Evolutionary conservation across 2,329 filamentous ascomycete genomes (phyloP), one percentile per base, ranked within the genome.

Genomic region (Exophiala oligosperma): DNA sequence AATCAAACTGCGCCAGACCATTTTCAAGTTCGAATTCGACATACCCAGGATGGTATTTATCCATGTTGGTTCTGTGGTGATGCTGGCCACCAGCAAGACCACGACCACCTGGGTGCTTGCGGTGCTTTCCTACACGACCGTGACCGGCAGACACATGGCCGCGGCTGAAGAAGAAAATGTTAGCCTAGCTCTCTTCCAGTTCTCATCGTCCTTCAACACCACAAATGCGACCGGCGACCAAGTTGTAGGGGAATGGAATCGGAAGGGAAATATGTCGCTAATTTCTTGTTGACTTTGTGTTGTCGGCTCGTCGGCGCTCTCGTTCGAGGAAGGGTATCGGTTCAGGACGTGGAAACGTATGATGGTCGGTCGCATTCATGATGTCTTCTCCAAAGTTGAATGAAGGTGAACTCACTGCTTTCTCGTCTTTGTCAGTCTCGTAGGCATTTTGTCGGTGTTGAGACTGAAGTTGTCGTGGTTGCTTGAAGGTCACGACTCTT

Each of bases 51-150:
- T 96, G 91, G 88, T 93, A 92, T 82, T 93, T 92, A 79, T 91
- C 88, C 73, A 92, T 82, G 83, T 95, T 96, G 75, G 91, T 96
- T 70, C 91, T 82, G 87, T 95, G 91, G 84, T 99, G 94, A 85
- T 99, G 94, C 84, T 97, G 91, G 86, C 92, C 93, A 95, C 94
- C 93, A 78, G 94, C 94, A 82, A 90, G 90, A 87, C 86, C 85
- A 76, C 85, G 85, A 84, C 84, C 86, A 85, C 86, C 85, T 74
- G 86, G 86, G 73, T 87, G 84, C 88, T 99, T 97, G 77, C 94
- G 85, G 89, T 97, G 92, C 90, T 97, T 97, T 79, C 94, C 94
- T 77, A 97, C 81, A 87, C 93, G 93, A 84, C 94, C 93, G 81
- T 97, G 88, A 85, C 94, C 94, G 85, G 92, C 91, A 76, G 90